phyloP scores from a whole-genome alignment of 73 alveolate species.

The Blepharisma stoltei region DNA sequence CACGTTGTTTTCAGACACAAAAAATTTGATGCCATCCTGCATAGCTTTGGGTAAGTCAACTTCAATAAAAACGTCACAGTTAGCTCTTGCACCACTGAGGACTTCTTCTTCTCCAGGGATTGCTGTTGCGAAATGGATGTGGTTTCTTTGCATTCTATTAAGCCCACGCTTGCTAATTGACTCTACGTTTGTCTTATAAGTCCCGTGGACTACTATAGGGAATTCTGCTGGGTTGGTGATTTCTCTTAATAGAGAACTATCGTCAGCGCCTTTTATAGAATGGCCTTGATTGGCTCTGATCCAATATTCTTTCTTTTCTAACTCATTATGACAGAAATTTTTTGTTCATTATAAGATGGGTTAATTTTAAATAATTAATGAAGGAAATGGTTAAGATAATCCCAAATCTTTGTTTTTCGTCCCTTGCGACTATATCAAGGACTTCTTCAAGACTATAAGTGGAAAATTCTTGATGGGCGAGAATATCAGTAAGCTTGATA shows the following conservation, averaged over 20 bases:
- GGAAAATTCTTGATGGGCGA: conserved; percentile 28
- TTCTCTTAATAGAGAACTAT: conserved; percentile 57
- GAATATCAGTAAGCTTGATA: conserved; percentile 51
- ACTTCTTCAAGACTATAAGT: conserved; percentile 36
- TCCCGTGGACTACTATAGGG: conserved; percentile 72
- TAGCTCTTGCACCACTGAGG: conserved; percentile 79
- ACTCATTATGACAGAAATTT: no score
- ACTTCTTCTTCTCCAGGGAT: conserved; percentile 73
- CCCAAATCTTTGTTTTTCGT: conserved; percentile 71
- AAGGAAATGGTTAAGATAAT: no score
- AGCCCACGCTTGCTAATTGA: conserved; percentile 65
- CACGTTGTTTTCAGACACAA: conserved; percentile 68
- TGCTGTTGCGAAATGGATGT: conserved; percentile 76
- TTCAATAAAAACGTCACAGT: conserved; percentile 59
- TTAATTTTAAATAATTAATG: no score
- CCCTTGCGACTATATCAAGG: conserved; percentile 49
- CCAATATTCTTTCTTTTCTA: conserved; percentile 41
- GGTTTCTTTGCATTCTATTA: conserved; percentile 75
- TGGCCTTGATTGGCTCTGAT: conserved; percentile 86
- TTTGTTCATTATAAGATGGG: no score
- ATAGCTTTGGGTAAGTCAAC: conserved; percentile 66
- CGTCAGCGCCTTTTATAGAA: conserved; percentile 57
- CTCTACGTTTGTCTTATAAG: conserved; percentile 52
- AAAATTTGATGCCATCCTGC: conserved; percentile 68
- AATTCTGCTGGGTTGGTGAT: conserved; percentile 34